phyloP scores from a whole-genome alignment of 345 rosid species.

The Melastoma malabathricum region DNA sequence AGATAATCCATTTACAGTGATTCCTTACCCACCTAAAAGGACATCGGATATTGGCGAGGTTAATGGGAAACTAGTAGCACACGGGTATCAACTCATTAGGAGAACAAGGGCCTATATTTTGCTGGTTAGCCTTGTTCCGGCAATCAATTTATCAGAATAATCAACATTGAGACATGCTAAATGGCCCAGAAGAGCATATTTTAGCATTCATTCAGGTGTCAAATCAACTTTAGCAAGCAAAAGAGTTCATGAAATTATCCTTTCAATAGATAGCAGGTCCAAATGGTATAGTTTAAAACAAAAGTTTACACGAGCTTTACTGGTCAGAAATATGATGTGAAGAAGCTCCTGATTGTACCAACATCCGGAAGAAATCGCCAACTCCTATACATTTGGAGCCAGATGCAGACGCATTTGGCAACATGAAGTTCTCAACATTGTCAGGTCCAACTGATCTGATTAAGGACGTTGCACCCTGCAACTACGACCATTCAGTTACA shows the following conservation, averaged over 20 bases:
- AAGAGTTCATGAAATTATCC: neutral
- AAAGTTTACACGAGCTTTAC: slow-evolving; percentile 27
- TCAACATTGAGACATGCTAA: too few relatives aligned
- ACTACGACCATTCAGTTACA: slow-evolving; percentile 16
- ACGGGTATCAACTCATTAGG: too few relatives aligned
- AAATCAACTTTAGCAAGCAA: too few relatives aligned
- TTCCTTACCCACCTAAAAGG: slow-evolving; percentile 66
- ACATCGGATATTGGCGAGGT: slow-evolving; percentile 1
- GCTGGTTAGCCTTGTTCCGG: too few relatives aligned
- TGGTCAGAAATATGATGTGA: slow-evolving; percentile 40
- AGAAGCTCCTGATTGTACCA: slow-evolving; percentile 66
- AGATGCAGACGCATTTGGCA: slow-evolving; percentile 41
- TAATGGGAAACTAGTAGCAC: too few relatives aligned
- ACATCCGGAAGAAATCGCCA: slow-evolving; percentile 39
- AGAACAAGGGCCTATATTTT: too few relatives aligned
- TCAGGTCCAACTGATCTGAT: slow-evolving; percentile 33
- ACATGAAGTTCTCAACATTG: slow-evolving; percentile 44
- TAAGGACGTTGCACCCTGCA: slow-evolving; percentile 25
- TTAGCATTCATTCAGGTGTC: too few relatives aligned
- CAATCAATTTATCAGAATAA: too few relatives aligned
- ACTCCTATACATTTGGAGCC: slow-evolving; percentile 39
- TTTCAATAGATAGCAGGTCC: neutral
- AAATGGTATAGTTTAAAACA: slow-evolving; percentile 4
- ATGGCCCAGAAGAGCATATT: too few relatives aligned
- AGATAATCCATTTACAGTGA: slow-evolving; percentile 89